Base-by-base conservation (phyloP, 2,329 filamentous ascomycete species). In the Fusarium foetens region DNA sequence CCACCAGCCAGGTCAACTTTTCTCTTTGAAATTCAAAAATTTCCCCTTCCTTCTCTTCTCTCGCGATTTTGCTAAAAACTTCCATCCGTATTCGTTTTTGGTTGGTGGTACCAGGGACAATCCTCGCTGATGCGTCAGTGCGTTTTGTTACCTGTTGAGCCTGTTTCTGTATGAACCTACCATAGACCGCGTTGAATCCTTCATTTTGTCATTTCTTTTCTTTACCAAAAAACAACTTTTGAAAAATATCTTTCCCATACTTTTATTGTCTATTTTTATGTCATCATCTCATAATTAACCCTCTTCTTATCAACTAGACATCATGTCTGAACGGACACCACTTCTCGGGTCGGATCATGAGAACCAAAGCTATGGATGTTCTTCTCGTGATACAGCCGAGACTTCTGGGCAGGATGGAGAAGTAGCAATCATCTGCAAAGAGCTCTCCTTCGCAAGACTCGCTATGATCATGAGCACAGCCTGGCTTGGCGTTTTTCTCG, bases 401-500 rank as follows among this genome's bases (percentile, higher is more conserved):
- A 9, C 21, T 11, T 6, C 6, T 12, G 10, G 13, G 0, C 36
- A 25, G 16, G 54, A 51, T 12, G 61, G 51, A 1, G 61, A 64
- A 19, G 23, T 16, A 0, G 39, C 46, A 0, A 38, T 64, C 5
- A 53, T 64, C 10, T 16, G 27, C n/a, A 53, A 64, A 14, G 62
- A 62, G 4, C n/a, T 53, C 0, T 62, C 62, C 4, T 45, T 46
- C n/a, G 17, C 46, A 2, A 27, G 39, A 3, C 21, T 61, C 8
- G 45, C 46, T 5, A 21, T 64, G 11, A 62, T 64, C 3, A 5
- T 62, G 12, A 61, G 23, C 13, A 64, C 62, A 19, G 57, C 62
- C 7, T 61, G 62, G 55, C 4, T 64, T 6, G 62, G 57, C 0
- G 59, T 67, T 1, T 89, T 89, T 72, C 80, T 89, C 1, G 87